Evolutionary conservation across 331 rosid species (phyloP).

Genomic region (Spiraea crenata): DNA sequence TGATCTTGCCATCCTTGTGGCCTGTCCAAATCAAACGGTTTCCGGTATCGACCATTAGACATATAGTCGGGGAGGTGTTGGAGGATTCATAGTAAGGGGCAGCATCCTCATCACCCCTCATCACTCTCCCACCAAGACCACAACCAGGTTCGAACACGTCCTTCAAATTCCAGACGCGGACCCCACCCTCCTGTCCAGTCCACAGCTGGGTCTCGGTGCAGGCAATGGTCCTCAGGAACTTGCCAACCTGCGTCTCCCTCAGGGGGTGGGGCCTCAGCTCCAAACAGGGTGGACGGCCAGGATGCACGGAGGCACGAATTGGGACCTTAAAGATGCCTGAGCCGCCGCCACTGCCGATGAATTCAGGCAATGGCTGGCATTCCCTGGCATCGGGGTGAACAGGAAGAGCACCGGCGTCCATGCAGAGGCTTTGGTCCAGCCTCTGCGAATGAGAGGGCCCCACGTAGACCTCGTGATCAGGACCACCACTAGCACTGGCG

Average conservation of each 20-base stretch:
- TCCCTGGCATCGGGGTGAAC: conserved; percentile 33
- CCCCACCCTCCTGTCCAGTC: conserved; percentile 94
- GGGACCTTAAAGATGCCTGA: conserved; percentile 70
- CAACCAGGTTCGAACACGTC: conserved; percentile 59
- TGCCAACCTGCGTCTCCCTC: conserved; percentile 91
- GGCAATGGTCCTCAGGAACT: conserved; percentile 79
- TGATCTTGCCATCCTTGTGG: conserved; percentile 93
- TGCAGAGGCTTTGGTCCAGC: conserved; percentile 36
- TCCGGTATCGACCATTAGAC: conserved; percentile 64
- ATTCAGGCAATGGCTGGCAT: conserved; percentile 62
- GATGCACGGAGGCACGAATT: conserved; percentile 77
- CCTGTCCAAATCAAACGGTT: conserved; percentile 80
- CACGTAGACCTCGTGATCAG: conserved; percentile 19
- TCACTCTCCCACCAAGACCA: conserved; percentile 71
- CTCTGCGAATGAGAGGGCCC: conserved; percentile 34
- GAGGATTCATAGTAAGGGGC: conserved; percentile 77
- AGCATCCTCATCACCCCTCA: conserved; percentile 94
- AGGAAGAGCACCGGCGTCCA: conserved; percentile 3
- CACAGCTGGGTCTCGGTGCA: conserved; percentile 83
- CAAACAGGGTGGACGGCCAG: conserved; percentile 76
- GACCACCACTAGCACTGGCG: background rate
- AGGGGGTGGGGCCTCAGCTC: conserved; percentile 97
- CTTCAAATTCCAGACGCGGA: conserved; percentile 72
- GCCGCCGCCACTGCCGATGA: conserved; percentile 68
- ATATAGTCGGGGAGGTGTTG: conserved; percentile 69